These are phyloP conservation scores for Ophiocordyceps camponoti-rufipedis DNA, from an alignment of 2,329 filamentous ascomycete species.

Conservation along the genomic window DNA sequence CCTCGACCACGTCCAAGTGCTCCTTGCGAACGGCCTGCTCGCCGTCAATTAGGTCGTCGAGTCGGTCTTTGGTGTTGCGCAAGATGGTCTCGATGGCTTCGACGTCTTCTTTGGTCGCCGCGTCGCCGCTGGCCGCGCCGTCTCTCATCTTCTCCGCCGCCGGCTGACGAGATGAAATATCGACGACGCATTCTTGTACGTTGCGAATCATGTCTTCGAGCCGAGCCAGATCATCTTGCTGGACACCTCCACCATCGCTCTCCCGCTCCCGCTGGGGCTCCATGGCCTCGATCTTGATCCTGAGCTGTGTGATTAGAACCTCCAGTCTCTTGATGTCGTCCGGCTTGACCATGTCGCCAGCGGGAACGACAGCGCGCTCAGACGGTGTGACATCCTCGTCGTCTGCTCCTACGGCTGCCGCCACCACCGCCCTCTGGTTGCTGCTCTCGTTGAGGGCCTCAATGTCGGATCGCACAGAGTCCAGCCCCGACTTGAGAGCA, in stretches of 20 bases:
- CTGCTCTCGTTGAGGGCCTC: conserved; percentile 49
- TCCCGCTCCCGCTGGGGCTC: conserved; percentile 10
- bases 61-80: conserved; percentile 69
- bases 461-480: conserved; percentile 59
- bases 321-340: conserved; percentile 78
- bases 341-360: conserved; percentile 35
- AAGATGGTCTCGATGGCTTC: conserved; percentile 82
- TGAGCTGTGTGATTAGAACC: conserved; percentile 61
- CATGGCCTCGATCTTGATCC: conserved; percentile 57
- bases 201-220: conserved; percentile 32
- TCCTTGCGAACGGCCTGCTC: conserved; percentile 52
- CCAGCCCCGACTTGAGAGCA: conserved; percentile 66
- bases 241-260: conserved; percentile 11
- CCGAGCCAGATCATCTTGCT: conserved; percentile 34
- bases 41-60: conserved; percentile 63
- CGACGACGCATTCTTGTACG: conserved; percentile 29
- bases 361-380: conserved; percentile 13
- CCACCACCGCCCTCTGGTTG: conserved; percentile 32
- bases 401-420: conserved; percentile 22
- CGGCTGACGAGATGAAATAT: conserved; percentile 18
- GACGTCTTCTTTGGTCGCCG: conserved; percentile 53
- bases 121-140: conserved; percentile 12
- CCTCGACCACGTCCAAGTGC: conserved; percentile 47
- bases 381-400: conserved; percentile 4
- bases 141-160: conserved; percentile 5